Evolutionary conservation across 2,329 filamentous ascomycete genomes (phyloP), one percentile per base, ranked within the genome.

Genomic region (Talaromyces atroroseus): DNA sequence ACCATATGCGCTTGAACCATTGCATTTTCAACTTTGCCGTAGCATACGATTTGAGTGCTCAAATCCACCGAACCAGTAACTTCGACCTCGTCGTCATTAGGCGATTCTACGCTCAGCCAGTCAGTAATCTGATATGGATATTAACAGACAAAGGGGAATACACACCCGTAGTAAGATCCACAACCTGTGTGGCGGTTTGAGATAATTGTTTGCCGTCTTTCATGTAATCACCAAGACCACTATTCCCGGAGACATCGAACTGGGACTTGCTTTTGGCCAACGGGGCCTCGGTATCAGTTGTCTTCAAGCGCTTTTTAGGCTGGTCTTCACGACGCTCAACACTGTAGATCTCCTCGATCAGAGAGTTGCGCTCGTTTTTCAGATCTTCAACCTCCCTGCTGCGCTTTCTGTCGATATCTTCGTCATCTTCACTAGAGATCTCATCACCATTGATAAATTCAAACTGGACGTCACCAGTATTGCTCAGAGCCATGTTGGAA

Each of bases 261-360:
- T 70, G 68, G 38, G 68, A 67, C 53, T 76, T 78, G 40, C 71
- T 71, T 21, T 73, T 64, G 18, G 75, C 68, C 49, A 76, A 67
- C 34, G 79, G 62, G 12, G 78, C 68, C 47, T 78, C 68, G 42
- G 78, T 67, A 14, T 79, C 75, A 8, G 68, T 61, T 40, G 81
- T 71, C 66, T 84, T 91, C 53, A 84, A 74, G 52, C 85, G 84
- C 73, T 92, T 92, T 26, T 79, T 75, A 20, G 88, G 83, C 66
- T 69, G 78, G 60, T 66, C 76, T 64, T 77, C 76, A 24, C 91
- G 87, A 52, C 86, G 80, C 62, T 89, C 81, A 14, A 95, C 82
- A 62, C 87, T 85, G 68, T 92, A 89, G 68, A 91, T 78, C 32
- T 84, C 82, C 70, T 95, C 89, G 47, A 95, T 83, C 74, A 91